Conservation (phyloP, 2,329 filamentous ascomycete species). For the Apiospora rasikravindrae region DNA sequence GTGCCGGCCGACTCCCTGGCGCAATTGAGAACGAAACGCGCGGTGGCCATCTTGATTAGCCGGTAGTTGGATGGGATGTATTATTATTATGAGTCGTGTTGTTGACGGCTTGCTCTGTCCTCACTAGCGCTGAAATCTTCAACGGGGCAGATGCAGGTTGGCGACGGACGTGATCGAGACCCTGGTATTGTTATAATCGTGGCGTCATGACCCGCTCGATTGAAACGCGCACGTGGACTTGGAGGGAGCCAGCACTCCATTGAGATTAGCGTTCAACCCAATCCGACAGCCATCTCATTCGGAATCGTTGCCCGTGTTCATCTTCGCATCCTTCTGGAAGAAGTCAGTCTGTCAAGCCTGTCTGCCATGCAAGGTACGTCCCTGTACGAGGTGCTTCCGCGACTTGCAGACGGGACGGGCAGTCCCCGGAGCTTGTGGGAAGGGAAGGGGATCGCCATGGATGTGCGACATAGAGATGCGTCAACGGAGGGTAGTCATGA, state of each 20-base stretch:
- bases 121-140: neutral
- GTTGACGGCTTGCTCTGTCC: neutral
- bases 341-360: neutral
- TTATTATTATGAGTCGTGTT: neutral
- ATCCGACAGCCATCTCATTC: neutral
- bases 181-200: neutral
- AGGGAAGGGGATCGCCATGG: neutral
- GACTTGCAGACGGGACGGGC: neutral
- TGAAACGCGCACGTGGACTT: slow-evolving; percentile 4
- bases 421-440: neutral
- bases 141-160: neutral
- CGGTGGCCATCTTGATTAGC: slow-evolving; percentile 19
- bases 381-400: neutral
- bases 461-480: no score
- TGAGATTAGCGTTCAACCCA: slow-evolving; percentile 1
- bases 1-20: slow-evolving; percentile 27
- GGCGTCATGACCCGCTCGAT: slow-evolving; percentile 5
- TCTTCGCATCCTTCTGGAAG: neutral
- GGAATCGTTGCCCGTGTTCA: neutral
- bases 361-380: neutral
- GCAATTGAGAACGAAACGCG: slow-evolving; percentile 27
- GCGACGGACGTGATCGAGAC: neutral
- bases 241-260: neutral
- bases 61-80: neutral
- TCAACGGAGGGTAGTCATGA: no score